These are phyloP conservation scores for Lepidium aucheri DNA, from an alignment of 345 rosid species.

Conservation along the genomic window DNA sequence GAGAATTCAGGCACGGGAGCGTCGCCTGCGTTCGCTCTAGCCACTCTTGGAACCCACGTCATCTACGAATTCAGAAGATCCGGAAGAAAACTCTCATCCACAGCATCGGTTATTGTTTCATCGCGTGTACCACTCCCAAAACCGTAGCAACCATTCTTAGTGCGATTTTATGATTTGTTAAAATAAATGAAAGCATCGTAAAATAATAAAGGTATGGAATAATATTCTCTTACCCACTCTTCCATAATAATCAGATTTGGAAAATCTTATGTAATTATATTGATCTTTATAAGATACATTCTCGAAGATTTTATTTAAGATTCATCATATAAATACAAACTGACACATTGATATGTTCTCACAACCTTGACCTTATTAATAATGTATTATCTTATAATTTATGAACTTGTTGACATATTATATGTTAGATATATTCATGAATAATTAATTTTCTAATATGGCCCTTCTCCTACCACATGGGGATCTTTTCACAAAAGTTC, in stretches of 20 bases:
- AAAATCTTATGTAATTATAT: slow-evolving; percentile 1
- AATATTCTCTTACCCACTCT: background rate
- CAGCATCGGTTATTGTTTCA: too few relatives aligned
- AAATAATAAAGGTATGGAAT: background rate
- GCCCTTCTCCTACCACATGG: slow-evolving; percentile 22
- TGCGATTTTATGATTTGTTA: too few relatives aligned
- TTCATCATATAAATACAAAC: background rate
- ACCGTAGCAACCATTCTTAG: too few relatives aligned
- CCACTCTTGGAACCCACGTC: too few relatives aligned
- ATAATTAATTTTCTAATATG: slow-evolving; percentile 13
- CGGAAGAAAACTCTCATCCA: too few relatives aligned
- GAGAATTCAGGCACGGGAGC: too few relatives aligned
- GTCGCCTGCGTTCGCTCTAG: too few relatives aligned
- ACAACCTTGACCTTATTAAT: background rate
- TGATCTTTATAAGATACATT: slow-evolving; percentile 1
- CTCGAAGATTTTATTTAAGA: slow-evolving; percentile 1
- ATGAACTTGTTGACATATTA: slow-evolving; percentile 5
- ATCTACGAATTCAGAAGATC: too few relatives aligned
- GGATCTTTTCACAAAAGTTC: background rate
- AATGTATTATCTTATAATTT: background rate
- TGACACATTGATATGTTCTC: background rate
- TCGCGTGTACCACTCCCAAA: too few relatives aligned
- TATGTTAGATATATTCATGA: background rate
- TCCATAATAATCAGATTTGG: slow-evolving; percentile 4
- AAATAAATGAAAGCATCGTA: background rate